Evolutionary conservation across 352 stramenopile species (phyloP), one percentile per base, ranked within the genome.

Genomic region (Globisporangium canariense): DNA sequence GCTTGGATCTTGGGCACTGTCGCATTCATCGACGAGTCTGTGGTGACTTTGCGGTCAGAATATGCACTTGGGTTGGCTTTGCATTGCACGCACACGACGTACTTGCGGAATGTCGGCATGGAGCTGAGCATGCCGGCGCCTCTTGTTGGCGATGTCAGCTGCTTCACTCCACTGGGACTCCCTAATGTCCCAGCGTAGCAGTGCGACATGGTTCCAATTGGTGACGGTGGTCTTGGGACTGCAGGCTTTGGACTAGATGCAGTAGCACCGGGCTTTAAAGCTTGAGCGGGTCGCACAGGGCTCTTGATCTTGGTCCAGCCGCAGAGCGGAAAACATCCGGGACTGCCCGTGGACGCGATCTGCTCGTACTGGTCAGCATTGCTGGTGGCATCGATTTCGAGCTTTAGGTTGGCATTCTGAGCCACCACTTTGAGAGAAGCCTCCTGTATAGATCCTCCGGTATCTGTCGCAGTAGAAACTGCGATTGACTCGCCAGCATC

Each of bases 231-330:
- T 8, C 43, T 0, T 20, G 18, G 36, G 1, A 30, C 3, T 2
- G 10, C 3, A 8, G 32, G 22, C 40, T 20, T 43, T 16, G 30
- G 18, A n/a, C 30, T 58, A 0, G 20, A 50, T 4, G 36, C 20
- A 49, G 43, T 16, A 22, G 43, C 34, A 16, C 22, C 43, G 8
- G 30, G 28, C 6, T 53, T 60, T 22, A 8, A n/a, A 10, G 4
- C 34, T 54, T 2, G 11, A 10, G 18, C 51, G 16, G 60, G 28
- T 11, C 18, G 8, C 38, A 54, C 51, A 6, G 60, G 52, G 9
- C 50, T 66, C 51, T 60, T 66, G 25, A 28, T 38, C 11, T n/a
- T 61, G 5, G 41, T 25, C 61, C 61, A 66, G n/a, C 51, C 43
- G 16, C 41, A 55, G 14, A 66, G 43, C 0, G 61, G 22, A 18